Conservation (phyloP, 768 basidiomycete genomes). For the Rhodotorula sphaerocarpa region DNA sequence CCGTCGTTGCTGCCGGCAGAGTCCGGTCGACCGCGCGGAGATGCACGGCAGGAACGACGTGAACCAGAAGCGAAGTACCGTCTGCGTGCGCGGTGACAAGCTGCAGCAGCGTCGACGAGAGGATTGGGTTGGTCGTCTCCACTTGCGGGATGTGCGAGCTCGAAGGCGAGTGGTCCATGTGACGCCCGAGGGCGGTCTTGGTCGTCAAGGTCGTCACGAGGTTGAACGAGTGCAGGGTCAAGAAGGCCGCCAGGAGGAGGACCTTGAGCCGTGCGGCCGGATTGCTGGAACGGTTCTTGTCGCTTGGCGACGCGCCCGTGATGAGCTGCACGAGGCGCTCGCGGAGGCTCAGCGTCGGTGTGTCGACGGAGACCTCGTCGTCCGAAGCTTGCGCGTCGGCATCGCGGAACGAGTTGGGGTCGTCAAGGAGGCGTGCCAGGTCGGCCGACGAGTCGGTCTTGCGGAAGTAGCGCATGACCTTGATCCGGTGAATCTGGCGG, state of each 20-base stretch:
- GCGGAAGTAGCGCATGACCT: slow-evolving; percentile 46
- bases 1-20: not conserved
- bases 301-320: slow-evolving; percentile 28
- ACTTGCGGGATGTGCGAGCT: slow-evolving; percentile 50
- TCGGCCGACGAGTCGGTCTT: slow-evolving; percentile 40
- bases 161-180: slow-evolving; percentile 43
- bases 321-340: slow-evolving; percentile 32
- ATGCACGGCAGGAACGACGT: slow-evolving; percentile 56
- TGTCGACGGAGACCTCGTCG: slow-evolving; percentile 16
- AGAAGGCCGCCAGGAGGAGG: slow-evolving; percentile 81
- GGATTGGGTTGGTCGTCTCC: slow-evolving; percentile 58
- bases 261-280: slow-evolving; percentile 83
- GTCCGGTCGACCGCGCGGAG: slow-evolving; percentile 49
- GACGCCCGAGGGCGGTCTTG: slow-evolving; percentile 52
- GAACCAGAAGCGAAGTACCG: slow-evolving; percentile 49
- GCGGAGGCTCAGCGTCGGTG: slow-evolving; percentile 19
- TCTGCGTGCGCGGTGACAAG: slow-evolving; percentile 48
- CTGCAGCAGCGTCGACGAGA: slow-evolving; percentile 55
- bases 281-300: slow-evolving; percentile 54
- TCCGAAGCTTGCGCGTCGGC: slow-evolving; percentile 21
- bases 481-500: slow-evolving; percentile 49
- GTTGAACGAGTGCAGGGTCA: slow-evolving; percentile 83
- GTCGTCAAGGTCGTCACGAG: slow-evolving; percentile 81
- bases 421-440: slow-evolving; percentile 36
- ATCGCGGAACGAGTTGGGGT: slow-evolving; percentile 26